Evolutionary conservation across 2,329 filamentous ascomycete genomes (phyloP).

Genomic region (Paecilomyces sp.): DNA sequence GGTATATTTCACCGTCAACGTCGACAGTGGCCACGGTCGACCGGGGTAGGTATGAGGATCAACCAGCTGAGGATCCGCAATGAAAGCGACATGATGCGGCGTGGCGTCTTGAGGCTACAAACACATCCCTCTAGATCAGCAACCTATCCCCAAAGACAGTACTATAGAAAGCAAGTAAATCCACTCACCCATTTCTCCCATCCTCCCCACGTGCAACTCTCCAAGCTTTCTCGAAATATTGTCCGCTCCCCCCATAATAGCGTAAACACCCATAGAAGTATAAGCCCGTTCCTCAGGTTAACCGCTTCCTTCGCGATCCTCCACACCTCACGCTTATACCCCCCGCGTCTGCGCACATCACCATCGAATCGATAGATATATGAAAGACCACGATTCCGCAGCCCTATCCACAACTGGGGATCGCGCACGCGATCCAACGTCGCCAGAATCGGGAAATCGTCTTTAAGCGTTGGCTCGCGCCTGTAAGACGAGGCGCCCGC

Average conservation of each 20-base stretch:
- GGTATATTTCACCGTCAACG: slow-evolving; percentile 63
- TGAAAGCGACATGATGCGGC: slow-evolving; percentile 76
- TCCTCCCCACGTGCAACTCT: slow-evolving; percentile 68
- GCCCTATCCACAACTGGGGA: slow-evolving; percentile 15
- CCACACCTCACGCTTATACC: slow-evolving; percentile 9
- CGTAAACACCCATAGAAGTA: slow-evolving; percentile 66
- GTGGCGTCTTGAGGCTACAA: slow-evolving; percentile 64
- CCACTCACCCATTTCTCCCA: slow-evolving; percentile 86
- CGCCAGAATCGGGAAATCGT: slow-evolving; percentile 3
- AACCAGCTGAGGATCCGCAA: slow-evolving; percentile 87
- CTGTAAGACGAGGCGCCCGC: slow-evolving; percentile 10
- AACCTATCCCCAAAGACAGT: slow-evolving; percentile 2
- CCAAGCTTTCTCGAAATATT: slow-evolving; percentile 64
- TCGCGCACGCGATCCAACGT: slow-evolving; percentile 9
- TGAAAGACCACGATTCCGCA: slow-evolving; percentile 5
- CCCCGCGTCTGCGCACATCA: slow-evolving; percentile 8
- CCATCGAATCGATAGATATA: slow-evolving; percentile 3
- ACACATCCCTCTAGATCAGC: slow-evolving; percentile 1
- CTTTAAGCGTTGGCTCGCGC: neutral
- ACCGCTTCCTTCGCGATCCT: slow-evolving; percentile 14
- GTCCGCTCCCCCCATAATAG: slow-evolving; percentile 81
- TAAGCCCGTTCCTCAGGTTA: slow-evolving; percentile 56
- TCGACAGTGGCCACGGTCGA: slow-evolving; percentile 65
- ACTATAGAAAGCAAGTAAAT: neutral
- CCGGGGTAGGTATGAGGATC: slow-evolving; percentile 93